Evolutionary conservation across 306 rosid species (phyloP).

Genomic region (Gillenia trifoliata): DNA sequence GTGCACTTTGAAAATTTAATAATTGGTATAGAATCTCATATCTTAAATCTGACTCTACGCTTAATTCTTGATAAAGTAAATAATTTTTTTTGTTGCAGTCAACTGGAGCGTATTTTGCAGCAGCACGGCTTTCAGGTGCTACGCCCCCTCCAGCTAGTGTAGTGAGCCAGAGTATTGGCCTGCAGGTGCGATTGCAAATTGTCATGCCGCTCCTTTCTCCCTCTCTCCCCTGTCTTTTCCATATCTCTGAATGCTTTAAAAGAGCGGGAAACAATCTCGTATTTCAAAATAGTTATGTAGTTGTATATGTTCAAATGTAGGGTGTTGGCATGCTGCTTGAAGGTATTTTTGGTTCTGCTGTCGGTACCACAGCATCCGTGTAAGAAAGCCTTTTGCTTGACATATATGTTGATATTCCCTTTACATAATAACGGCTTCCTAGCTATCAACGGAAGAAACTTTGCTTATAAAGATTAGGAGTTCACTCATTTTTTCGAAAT

Average conservation of each 20-base stretch:
- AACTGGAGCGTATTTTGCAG: slow-evolving; percentile 77
- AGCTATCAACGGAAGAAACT: background rate
- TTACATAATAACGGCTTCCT: background rate
- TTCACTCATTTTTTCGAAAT: background rate
- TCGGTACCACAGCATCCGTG: slow-evolving; percentile 90
- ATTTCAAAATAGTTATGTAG: background rate
- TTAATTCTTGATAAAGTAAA: background rate
- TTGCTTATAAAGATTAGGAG: background rate
- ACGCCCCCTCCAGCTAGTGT: slow-evolving; percentile 88
- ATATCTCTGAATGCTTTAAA: slow-evolving; percentile 1
- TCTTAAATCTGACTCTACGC: background rate
- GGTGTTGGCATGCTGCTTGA: slow-evolving; percentile 75
- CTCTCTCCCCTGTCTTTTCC: background rate
- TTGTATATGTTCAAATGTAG: slow-evolving; percentile 37
- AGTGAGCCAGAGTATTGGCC: slow-evolving; percentile 75
- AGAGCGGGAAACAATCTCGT: slow-evolving; percentile 7
- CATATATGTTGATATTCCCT: background rate
- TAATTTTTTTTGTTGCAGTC: slow-evolving; percentile 46
- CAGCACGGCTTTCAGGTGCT: slow-evolving; percentile 97
- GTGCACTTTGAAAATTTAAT: background rate
- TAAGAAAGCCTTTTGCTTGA: slow-evolving; percentile 37
- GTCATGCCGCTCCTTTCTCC: background rate
- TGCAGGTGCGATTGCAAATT: slow-evolving; percentile 51
- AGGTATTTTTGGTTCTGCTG: slow-evolving; percentile 76
- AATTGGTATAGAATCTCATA: background rate